Percentiles rank a stretch among this genome's conserved stretches.
Conservation (phyloP, 306 rosid species). For the Senna tora region DNA sequence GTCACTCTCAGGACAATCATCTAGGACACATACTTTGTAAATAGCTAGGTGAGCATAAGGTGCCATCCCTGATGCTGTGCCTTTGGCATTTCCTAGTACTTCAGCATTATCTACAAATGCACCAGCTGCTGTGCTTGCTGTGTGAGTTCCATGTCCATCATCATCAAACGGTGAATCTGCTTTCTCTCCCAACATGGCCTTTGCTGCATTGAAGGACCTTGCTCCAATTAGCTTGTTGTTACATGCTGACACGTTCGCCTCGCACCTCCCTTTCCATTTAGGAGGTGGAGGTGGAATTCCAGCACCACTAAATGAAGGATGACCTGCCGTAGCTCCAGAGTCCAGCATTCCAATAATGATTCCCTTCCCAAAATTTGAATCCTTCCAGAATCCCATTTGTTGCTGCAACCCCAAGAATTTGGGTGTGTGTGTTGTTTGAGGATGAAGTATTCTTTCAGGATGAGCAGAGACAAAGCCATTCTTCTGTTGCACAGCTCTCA, state of each 20-base stretch:
- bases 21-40: conserved; percentile 51
- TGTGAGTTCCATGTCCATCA: conserved; percentile 58
- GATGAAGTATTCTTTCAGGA: conserved; percentile 40
- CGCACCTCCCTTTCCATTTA: conserved; percentile 84
- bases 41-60: conserved; percentile 73
- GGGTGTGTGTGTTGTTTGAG: conserved; percentile 67
- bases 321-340: conserved; percentile 58
- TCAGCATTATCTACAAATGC: conserved; percentile 51
- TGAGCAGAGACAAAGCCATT: conserved; percentile 61
- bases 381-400: conserved; percentile 61
- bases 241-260: conserved; percentile 52
- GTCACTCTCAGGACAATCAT: conserved; percentile 46
- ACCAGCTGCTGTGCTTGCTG: conserved; percentile 55
- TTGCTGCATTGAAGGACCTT: conserved; percentile 45
- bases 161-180: conserved; percentile 44
- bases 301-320: conserved; percentile 66
- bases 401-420: conserved; percentile 60
- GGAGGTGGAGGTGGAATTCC: conserved; percentile 73
- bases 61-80: conserved; percentile 78
- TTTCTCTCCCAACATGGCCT: conserved; percentile 23
- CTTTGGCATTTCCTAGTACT: conserved; percentile 68
- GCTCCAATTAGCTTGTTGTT: conserved; percentile 84
- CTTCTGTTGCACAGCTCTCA: conserved; percentile 46
- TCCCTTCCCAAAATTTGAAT: conserved; percentile 65
- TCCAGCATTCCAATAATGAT: conserved; percentile 74